A percentile compares a stretch with the other conserved stretches of the same genome.
Conservation (phyloP, 2,329 filamentous ascomycete genomes). For the Pseudonectria foliicola region DNA sequence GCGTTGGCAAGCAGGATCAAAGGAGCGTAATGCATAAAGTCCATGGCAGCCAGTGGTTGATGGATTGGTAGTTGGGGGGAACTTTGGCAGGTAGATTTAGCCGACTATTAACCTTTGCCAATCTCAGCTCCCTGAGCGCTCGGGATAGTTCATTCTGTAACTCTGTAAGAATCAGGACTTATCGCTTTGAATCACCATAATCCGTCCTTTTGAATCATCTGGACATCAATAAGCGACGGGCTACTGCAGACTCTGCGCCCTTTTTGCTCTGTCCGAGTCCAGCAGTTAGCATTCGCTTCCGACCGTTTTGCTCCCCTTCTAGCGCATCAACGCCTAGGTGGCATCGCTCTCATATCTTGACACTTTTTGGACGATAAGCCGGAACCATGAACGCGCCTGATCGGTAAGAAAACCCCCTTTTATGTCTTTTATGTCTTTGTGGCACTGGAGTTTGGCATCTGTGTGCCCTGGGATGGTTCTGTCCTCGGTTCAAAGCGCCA, state of each 20-base stretch:
- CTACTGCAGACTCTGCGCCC: no score
- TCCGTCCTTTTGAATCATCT: neutral
- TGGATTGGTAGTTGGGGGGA: neutral
- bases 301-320: no score
- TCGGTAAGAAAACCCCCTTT: constrained; percentile 33
- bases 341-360: no score
- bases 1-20: no score
- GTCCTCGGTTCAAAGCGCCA: no score
- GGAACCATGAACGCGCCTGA: constrained; percentile 50
- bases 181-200: neutral
- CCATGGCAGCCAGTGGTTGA: neutral
- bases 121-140: constrained; percentile 7
- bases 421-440: neutral
- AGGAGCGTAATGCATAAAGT: neutral
- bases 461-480: no score
- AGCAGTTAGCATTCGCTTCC: no score
- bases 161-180: no score
- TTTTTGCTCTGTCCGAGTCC: no score
- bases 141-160: constrained; percentile 1
- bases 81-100: constrained; percentile 12
- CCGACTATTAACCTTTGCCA: constrained; percentile 24
- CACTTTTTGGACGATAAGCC: neutral
- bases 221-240: no score
- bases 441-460: neutral
- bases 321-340: no score